Conservation (phyloP, 1,139 yeast genomes). For the Protomyces inouyei region DNA sequence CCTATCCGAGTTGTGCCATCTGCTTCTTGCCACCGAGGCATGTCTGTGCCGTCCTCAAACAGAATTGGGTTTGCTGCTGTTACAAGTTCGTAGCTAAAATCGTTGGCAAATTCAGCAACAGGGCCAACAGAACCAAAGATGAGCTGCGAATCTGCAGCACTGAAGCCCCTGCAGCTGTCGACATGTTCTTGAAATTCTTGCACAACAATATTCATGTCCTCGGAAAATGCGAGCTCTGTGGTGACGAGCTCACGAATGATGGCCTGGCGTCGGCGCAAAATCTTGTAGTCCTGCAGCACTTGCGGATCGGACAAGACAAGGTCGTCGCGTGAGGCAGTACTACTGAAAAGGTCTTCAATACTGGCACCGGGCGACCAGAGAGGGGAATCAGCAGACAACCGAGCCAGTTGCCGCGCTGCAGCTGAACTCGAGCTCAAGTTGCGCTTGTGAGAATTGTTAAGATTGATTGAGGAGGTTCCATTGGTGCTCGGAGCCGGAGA, state of each 20-base stretch:
- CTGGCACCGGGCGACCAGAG: background rate
- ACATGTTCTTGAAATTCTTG: conserved; percentile 8
- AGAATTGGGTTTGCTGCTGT: conserved; percentile 8
- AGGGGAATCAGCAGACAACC: background rate
- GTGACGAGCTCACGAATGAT: conserved; percentile 22
- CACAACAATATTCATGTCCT: conserved; percentile 15
- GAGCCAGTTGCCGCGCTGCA: background rate
- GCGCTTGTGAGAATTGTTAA: background rate
- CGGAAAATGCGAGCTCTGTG: conserved; percentile 18
- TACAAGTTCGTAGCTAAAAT: conserved; percentile 6
- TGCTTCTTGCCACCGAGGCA: conserved; percentile 2
- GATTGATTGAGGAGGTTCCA: background rate
- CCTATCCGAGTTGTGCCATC: conserved; percentile 21
- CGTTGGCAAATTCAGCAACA: conserved; percentile 11
- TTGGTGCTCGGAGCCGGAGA: background rate
- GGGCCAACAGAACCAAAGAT: conserved; percentile 23
- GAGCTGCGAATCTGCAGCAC: conserved; percentile 3
- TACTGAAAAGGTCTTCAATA: background rate
- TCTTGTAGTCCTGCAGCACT: background rate
- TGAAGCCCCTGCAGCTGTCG: background rate
- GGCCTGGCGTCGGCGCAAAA: conserved; percentile 11
- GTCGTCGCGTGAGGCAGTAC: background rate
- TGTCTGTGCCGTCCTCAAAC: background rate
- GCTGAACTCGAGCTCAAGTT: background rate
- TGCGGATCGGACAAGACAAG: background rate